Conservation (phyloP, 495 filamentous ascomycete species). For the Elasticomyces elasticus region DNA sequence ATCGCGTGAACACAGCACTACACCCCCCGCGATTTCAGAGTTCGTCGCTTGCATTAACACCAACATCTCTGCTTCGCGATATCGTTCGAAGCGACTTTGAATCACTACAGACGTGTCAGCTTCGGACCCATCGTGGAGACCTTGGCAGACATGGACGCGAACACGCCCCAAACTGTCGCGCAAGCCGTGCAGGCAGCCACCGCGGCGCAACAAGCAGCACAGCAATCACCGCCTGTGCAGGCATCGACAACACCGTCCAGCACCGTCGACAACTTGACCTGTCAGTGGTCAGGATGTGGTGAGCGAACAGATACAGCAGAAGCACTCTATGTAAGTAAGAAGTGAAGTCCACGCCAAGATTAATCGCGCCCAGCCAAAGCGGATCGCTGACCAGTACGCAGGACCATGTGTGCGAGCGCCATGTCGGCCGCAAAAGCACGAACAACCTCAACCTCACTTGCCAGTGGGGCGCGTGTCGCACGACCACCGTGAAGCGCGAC, state of each 20-base stretch:
- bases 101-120: too few relatives aligned
- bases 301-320: conserved; percentile 75
- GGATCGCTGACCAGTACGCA: conserved; percentile 30
- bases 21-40: too few relatives aligned
- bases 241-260: conserved; percentile 41
- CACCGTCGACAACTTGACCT: conserved; percentile 41
- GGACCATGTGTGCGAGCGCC: conserved; percentile 98
- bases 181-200: conserved; percentile 16
- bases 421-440: conserved; percentile 96
- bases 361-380: neutral
- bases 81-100: too few relatives aligned
- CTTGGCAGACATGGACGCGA: neutral
- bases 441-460: conserved; percentile 97
- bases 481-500: conserved; percentile 96
- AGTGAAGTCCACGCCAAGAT: conserved; percentile 8
- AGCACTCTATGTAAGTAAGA: conserved; percentile 72
- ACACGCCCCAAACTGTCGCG: conserved; percentile 9
- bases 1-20: too few relatives aligned
- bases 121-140: too few relatives aligned
- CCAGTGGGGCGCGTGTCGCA: conserved; percentile 92
- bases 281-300: conserved; percentile 78
- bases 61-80: too few relatives aligned
- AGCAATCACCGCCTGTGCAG: conserved; percentile 16
- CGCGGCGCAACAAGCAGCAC: conserved; percentile 15
- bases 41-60: too few relatives aligned